Percentiles rank a stretch among this genome's conserved stretches.
Conservation (phyloP, 441 rosid species). For the Erysimum cheiri region DNA sequence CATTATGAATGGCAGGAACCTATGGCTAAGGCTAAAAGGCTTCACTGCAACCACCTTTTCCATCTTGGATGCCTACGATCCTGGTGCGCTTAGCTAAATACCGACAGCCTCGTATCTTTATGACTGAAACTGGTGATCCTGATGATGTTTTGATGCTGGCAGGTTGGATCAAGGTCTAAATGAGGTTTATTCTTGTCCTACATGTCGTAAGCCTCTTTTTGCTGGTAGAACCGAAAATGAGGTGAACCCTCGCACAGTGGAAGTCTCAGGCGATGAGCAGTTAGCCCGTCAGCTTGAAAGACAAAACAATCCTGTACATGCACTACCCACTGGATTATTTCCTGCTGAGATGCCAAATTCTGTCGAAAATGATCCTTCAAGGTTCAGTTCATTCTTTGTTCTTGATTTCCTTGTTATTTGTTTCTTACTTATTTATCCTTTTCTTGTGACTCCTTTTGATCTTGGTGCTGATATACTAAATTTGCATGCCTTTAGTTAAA, state of each 20-base stretch:
- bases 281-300: slow-evolving; percentile 79
- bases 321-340: slow-evolving; percentile 66
- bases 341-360: slow-evolving; percentile 69
- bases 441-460: slow-evolving; percentile 16
- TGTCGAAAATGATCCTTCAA: slow-evolving; percentile 76
- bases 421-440: background rate
- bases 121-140: slow-evolving; percentile 36
- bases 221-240: slow-evolving; percentile 70
- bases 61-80: slow-evolving; percentile 99
- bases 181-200: slow-evolving; percentile 93
- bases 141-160: slow-evolving; percentile 48
- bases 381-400: slow-evolving; percentile 57
- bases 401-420: background rate
- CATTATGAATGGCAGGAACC: slow-evolving; percentile 77
- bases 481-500: background rate
- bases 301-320: slow-evolving; percentile 60
- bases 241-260: slow-evolving; percentile 52
- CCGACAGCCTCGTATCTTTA: slow-evolving; percentile 27
- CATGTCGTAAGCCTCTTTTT: slow-evolving; percentile 98
- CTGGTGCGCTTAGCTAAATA: slow-evolving; percentile 62
- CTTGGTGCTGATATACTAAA: slow-evolving; percentile 7
- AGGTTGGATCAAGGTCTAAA: slow-evolving; percentile 99
- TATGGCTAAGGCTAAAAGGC: slow-evolving; percentile 98
- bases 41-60: slow-evolving; percentile 89
- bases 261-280: slow-evolving; percentile 74